A percentile compares a stretch with the other conserved stretches of the same genome.
Conservation (phyloP, 768 basidiomycete species). For the Lyophyllum decastes region DNA sequence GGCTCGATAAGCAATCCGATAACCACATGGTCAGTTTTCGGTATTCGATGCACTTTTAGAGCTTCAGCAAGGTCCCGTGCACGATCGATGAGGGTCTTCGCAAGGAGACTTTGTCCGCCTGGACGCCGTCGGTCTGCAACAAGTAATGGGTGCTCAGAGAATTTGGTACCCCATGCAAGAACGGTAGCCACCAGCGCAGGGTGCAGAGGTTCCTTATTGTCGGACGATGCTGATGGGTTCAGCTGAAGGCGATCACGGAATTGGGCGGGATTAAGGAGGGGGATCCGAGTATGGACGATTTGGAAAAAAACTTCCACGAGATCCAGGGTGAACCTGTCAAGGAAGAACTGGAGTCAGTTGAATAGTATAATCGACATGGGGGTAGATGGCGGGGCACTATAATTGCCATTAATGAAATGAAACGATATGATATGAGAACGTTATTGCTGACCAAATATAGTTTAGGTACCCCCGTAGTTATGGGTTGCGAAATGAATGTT, state of each 20-base stretch:
- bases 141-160: conserved; percentile 88
- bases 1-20: conserved; percentile 82
- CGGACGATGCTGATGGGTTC: conserved; percentile 30
- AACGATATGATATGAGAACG: conserved; percentile 19
- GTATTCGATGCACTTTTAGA: conserved; percentile 82
- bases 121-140: conserved; percentile 74
- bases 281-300: conserved; percentile 85
- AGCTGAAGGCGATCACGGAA: conserved; percentile 74
- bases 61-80: conserved; percentile 86
- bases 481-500: conserved; percentile 26
- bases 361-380: conserved; percentile 15
- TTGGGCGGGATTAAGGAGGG: conserved; percentile 80
- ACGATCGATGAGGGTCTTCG: conserved; percentile 75
- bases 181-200: conserved; percentile 84
- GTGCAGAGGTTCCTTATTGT: conserved; percentile 51
- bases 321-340: conserved; percentile 81
- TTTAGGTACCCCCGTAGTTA: conserved; percentile 28
- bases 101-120: conserved; percentile 72
- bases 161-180: conserved; percentile 90
- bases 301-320: conserved; percentile 95
- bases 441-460: conserved; percentile 14
- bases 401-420: conserved; percentile 23
- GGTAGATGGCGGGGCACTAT: conserved; percentile 6
- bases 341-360: conserved; percentile 16
- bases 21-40: conserved; percentile 79